Percentiles rank a stretch among this genome's conserved stretches.
Evolutionary conservation across 1,284 basidiomycete species (phyloP).

Genomic region (Puccinia novopanici): DNA sequence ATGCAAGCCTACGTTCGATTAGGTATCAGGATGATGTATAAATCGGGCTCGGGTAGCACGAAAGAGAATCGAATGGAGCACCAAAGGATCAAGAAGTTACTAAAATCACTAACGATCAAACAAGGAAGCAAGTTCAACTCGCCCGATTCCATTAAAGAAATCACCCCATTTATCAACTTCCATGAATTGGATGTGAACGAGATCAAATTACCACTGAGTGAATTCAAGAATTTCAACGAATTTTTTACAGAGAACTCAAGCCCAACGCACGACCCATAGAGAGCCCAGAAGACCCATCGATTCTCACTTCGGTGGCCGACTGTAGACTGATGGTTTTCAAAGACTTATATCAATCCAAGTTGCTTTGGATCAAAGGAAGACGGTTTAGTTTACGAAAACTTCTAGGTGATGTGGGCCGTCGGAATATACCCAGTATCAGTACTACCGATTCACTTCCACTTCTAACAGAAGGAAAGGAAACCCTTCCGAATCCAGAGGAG

Average conservation of each 20-base stretch:
- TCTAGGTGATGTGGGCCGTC: conserved; percentile 75
- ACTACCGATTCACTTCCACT: conserved; percentile 53
- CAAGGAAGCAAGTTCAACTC: conserved; percentile 91
- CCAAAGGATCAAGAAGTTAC: conserved; percentile 67
- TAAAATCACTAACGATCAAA: conserved; percentile 88
- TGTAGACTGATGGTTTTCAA: conserved; percentile 92
- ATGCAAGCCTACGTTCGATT: conserved; percentile 86
- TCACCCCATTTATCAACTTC: conserved; percentile 84
- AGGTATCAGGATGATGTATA: conserved; percentile 88
- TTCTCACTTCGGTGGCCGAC: conserved; percentile 85
- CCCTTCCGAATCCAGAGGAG: background rate
- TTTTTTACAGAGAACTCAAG: conserved; percentile 85
- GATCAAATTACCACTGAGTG: conserved; percentile 76
- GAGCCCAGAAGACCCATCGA: conserved; percentile 70
- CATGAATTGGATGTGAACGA: conserved; percentile 81
- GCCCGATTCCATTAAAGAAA: conserved; percentile 79
- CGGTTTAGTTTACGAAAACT: conserved; percentile 81
- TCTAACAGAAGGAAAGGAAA: conserved; percentile 50
- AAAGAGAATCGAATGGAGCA: conserved; percentile 72
- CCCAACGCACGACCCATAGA: conserved; percentile 76
- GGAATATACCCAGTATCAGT: conserved; percentile 63
- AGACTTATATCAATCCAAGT: conserved; percentile 77
- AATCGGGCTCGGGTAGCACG: conserved; percentile 72
- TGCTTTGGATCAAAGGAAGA: conserved; percentile 94
- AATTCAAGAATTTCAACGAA: conserved; percentile 74